Evolutionary conservation across 306 rosid species (phyloP), one percentile per base, ranked within the genome.

Genomic region (Lablab purpureus): DNA sequence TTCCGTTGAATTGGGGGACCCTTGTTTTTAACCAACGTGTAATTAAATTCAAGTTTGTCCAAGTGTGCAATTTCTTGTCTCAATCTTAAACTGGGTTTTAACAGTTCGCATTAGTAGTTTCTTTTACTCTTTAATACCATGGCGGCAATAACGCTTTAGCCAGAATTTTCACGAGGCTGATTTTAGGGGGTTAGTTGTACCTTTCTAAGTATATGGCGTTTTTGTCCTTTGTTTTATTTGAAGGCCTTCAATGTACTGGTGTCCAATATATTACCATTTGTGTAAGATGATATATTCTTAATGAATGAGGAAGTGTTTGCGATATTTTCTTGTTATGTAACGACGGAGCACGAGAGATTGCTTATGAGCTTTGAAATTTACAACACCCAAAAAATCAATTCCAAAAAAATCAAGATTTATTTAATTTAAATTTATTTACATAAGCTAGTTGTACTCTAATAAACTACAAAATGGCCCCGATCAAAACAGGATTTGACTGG

Each of bases 1-100:
- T 68, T 77, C 69, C 71, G 71, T 70, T 65, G 74, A 75, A 63
- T 75, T 68, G 74, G 87, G 50, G 32, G 34, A 55, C n/a, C 75
- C 70, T 67, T 78, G 59, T 67, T 73, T 80, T 78, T 56, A 43
- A 56, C 77, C 76, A 83, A 49, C 74, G 66, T 85, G 86, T 85
- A 83, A 85, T 81, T 83, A 71, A 46, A 55, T 84, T 77, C 67
- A 75, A 66, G 82, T 82, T 80, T 78, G 81, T 67, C 45, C 76
- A 21, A 21, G 81, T 64, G 84, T 76, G 64, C 63, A 54, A 74
- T 45, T 73, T 78, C 63, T 54, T 63, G 28, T 49, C 21, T 43
- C 15, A 40, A 56, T 5, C 11, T 34, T 7, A 12, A 15, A 6
- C 15, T 14, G 9, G 28, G 54, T 3, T n/a, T 43, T 22, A 11